phyloP scores from a whole-genome alignment of 495 filamentous ascomycete species.

The Podospora tetraspora region DNA sequence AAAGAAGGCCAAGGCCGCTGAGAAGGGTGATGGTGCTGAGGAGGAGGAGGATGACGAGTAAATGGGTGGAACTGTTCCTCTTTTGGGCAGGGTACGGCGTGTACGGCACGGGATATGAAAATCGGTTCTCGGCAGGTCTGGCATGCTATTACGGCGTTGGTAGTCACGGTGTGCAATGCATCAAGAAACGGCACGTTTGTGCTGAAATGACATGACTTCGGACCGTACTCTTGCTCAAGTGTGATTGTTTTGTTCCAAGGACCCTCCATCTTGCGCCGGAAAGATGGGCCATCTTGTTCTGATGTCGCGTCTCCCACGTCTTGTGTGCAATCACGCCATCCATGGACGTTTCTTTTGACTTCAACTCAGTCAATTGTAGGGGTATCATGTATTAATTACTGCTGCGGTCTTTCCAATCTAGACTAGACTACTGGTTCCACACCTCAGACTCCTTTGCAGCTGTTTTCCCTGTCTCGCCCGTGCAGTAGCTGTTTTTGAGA shows the following conservation, averaged over 20 bases:
- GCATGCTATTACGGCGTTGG: conserved; percentile 31
- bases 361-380: not conserved
- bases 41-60: conserved; percentile 88
- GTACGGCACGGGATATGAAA: conserved; percentile 38
- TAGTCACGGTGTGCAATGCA: conserved; percentile 31
- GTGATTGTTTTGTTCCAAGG: not conserved
- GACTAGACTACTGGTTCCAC: conserved; percentile 22
- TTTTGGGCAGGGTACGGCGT: conserved; percentile 27
- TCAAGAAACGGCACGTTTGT: conserved; percentile 22
- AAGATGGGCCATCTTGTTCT: not conserved
- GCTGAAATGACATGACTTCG: conserved; percentile 11
- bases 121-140: conserved; percentile 29
- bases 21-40: conserved; percentile 78
- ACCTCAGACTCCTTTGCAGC: conserved; percentile 37
- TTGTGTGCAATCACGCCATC: not conserved
- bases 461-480: conserved; percentile 74
- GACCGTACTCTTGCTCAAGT: not conserved
- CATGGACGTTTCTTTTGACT: not conserved
- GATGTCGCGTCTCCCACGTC: not conserved
- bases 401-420: not conserved
- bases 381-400: conserved; percentile 26
- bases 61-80: conserved; percentile 28
- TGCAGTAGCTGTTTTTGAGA: conserved; percentile 95
- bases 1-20: conserved; percentile 98
- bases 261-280: not conserved